Evolutionary conservation across 2,329 filamentous ascomycete genomes (phyloP), one percentile per base, ranked within the genome.

Genomic region (Alternaria arborescens): DNA sequence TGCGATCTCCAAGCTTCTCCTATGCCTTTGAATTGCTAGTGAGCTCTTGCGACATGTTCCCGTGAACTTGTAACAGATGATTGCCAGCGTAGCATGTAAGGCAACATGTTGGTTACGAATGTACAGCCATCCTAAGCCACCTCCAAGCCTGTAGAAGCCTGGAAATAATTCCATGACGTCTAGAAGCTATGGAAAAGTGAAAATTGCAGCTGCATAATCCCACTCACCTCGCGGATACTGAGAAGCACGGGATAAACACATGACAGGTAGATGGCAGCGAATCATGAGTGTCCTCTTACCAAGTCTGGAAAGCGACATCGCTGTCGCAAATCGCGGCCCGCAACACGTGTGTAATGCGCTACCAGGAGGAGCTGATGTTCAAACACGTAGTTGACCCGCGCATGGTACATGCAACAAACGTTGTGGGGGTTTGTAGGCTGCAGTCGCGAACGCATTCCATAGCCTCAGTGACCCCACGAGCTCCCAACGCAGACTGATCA

Each of bases 401-500:
- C 40, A 48, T 46, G 58, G 44, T 22, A 47, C 16, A 57, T 26
- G 18, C 4, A 53, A 28, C 57, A 61, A 60, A 54, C 48, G 44
- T 44, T 8, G 38, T 18, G 8, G 36, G 26, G 24, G 30, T 32
- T 28, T 40, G 10, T 16, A 51, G 8, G 46, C 50, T 18, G 20
- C n/a, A 12, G 41, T 34, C 41, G 54, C 62, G 32, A 53, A 58
- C 52, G 50, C 50, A n/a, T 14, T 52, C 58, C 46, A 60, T 40
- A 57, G 28, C 55, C 12, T 14, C 36, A 53, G 11, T 12, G 18
- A 43, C 32, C 47, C 60, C 55, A 61, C 64, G 55, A 48, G 47
- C 40, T 26, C 20, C 61, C 62, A 69, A 67, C 63, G 61, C 20
- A 18, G 69, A 58, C 77, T 76, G 44, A 74, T 71, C 64, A 71